A percentile compares a stretch with the other conserved stretches of the same genome.
Evolutionary conservation across 306 rosid genomes (phyloP).

Genomic region (Aeschynomene evenia): DNA sequence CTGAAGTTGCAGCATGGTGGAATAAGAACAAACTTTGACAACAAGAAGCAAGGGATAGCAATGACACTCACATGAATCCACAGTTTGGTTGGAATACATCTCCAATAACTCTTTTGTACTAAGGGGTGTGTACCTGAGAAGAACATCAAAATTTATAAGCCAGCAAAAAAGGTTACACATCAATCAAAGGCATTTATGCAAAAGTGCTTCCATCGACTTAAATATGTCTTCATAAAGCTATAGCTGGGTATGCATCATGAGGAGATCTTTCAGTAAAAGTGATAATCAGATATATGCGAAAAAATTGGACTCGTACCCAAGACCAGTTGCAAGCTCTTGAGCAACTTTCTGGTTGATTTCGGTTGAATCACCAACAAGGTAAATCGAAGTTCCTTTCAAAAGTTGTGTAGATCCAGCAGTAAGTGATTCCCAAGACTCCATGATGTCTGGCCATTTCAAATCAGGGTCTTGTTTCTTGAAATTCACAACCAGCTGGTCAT

Average conservation of each 20-base stretch:
- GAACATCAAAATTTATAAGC: slow-evolving; percentile 28
- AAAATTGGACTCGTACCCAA: slow-evolving; percentile 51
- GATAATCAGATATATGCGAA: too few relatives aligned
- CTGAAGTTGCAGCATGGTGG: background rate
- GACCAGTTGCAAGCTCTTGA: slow-evolving; percentile 83
- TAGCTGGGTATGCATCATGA: background rate
- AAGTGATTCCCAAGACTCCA: slow-evolving; percentile 89
- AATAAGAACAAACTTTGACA: slow-evolving; percentile 16
- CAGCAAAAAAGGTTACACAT: background rate
- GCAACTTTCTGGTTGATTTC: slow-evolving; percentile 86
- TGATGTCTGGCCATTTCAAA: slow-evolving; percentile 88
- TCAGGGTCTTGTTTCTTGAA: slow-evolving; percentile 90
- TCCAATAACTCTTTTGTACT: slow-evolving; percentile 79
- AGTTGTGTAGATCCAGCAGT: slow-evolving; percentile 71
- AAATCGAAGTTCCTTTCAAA: slow-evolving; percentile 78
- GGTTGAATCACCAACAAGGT: slow-evolving; percentile 78
- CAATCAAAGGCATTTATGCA: background rate
- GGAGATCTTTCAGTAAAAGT: background rate
- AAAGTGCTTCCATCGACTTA: background rate
- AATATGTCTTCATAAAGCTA: background rate
- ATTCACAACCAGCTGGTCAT: slow-evolving; percentile 75
- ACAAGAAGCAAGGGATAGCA: background rate
- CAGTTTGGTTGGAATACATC: slow-evolving; percentile 60
- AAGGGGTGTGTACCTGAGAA: slow-evolving; percentile 81
- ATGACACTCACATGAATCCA: slow-evolving; percentile 77